Evolutionary conservation across 2,329 filamentous ascomycete genomes (phyloP).

Genomic region (Colletotrichum truncatum): DNA sequence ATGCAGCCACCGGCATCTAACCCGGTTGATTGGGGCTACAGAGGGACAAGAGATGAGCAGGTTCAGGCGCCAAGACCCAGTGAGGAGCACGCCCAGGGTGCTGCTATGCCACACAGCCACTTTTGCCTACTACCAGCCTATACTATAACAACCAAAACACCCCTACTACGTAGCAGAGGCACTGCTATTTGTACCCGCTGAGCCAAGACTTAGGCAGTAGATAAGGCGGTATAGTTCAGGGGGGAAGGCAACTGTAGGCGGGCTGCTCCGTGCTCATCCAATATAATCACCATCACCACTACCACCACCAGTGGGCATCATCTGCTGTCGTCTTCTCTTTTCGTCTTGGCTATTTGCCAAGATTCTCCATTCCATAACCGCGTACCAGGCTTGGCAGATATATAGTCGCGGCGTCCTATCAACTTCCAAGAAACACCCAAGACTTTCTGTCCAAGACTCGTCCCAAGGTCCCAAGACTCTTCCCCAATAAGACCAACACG

Average conservation of each 20-base stretch:
- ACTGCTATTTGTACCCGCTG: no score
- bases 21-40: background rate
- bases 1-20: background rate
- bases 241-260: background rate
- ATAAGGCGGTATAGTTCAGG: no score
- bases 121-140: background rate
- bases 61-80: constrained; percentile 1
- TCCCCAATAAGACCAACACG: background rate
- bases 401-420: constrained; percentile 7
- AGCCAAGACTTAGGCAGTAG: no score
- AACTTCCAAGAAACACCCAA: constrained; percentile 3
- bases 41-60: constrained; percentile 7
- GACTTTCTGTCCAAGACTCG: background rate
- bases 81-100: background rate
- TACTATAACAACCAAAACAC: no score
- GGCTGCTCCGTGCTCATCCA: background rate
- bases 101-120: constrained; percentile 9
- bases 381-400: background rate
- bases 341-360: background rate
- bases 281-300: no score
- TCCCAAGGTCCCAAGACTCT: background rate
- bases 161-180: no score
- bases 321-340: background rate
- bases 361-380: background rate
- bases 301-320: no score